Conservation (phyloP, 1,284 basidiomycete genomes). For the Trichosporon faecale region DNA sequence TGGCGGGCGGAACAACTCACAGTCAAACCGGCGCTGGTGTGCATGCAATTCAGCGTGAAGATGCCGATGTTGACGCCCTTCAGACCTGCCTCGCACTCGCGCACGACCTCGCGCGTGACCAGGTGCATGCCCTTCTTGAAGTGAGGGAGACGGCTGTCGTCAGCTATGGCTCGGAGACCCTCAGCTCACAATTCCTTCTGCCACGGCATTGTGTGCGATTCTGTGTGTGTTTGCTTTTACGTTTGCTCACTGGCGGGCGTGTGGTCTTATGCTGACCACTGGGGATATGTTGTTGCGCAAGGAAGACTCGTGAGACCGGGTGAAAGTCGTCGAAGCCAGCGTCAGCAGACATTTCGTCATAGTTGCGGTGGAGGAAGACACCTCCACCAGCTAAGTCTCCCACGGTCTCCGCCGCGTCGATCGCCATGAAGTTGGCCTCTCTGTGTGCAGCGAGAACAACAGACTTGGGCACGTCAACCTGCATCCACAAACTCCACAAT, state of each 20-base stretch:
- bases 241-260: background rate
- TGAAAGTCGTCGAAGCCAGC: background rate
- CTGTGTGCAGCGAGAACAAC: background rate
- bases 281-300: background rate
- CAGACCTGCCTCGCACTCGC: slow-evolving; percentile 70
- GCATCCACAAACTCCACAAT: slow-evolving; percentile 7
- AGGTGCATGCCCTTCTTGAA: slow-evolving; percentile 66
- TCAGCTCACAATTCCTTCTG: slow-evolving; percentile 71
- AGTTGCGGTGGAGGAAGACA: background rate
- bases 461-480: background rate
- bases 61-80: slow-evolving; percentile 63
- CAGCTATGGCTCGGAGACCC: slow-evolving; percentile 53
- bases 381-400: slow-evolving; percentile 5
- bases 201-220: slow-evolving; percentile 68
- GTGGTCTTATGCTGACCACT: background rate
- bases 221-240: background rate
- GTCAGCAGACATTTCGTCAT: background rate
- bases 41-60: slow-evolving; percentile 64
- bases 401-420: background rate
- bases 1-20: slow-evolving; percentile 57
- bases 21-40: slow-evolving; percentile 84
- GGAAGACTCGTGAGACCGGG: background rate
- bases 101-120: slow-evolving; percentile 73
- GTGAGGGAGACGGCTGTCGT: slow-evolving; percentile 44
- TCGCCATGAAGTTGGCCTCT: background rate